Conservation (phyloP, 2,329 filamentous ascomycete species). For the Hirsutella thompsonii region DNA sequence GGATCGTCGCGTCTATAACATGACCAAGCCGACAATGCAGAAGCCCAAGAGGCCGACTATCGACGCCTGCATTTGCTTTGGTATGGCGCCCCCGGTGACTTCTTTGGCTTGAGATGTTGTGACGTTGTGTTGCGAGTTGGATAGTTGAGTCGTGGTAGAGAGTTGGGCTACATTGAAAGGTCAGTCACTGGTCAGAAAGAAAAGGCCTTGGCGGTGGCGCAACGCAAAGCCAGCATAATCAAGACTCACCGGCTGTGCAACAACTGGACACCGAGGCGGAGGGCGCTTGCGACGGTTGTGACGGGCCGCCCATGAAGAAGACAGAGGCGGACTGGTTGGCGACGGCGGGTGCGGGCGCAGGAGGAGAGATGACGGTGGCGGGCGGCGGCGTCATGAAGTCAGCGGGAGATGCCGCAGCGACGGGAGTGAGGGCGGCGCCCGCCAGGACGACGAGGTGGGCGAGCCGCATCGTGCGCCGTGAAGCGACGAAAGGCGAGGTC, state of each 20-base stretch:
- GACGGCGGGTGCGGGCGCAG: neutral
- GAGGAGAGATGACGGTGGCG: neutral
- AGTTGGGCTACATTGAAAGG: constrained; percentile 2
- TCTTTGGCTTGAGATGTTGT: constrained; percentile 13
- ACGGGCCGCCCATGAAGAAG: too few relatives aligned
- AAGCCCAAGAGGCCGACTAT: constrained; percentile 22
- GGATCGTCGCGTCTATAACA: constrained; percentile 12
- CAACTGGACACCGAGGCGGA: neutral
- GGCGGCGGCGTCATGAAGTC: constrained; percentile 5
- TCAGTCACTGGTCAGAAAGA: constrained; percentile 1
- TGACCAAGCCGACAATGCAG: constrained; percentile 21
- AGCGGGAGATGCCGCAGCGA: constrained; percentile 7
- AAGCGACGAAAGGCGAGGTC: neutral
- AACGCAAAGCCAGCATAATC: too few relatives aligned
- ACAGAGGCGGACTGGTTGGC: neutral
- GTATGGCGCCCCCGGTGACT: constrained; percentile 18
- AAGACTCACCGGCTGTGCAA: constrained; percentile 1
- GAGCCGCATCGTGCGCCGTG: constrained; percentile 7
- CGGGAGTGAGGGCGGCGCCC: constrained; percentile 3
- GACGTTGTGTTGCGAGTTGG: constrained; percentile 11
- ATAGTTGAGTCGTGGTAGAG: constrained; percentile 1
- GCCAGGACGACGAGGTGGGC: constrained; percentile 6
- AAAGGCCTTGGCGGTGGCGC: neutral
- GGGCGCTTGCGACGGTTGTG: neutral
- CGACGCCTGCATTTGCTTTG: constrained; percentile 19